These are phyloP conservation scores for Pyrenophora teres DNA, from an alignment of 2,329 filamentous ascomycete genomes.

Conservation along the genomic window DNA sequence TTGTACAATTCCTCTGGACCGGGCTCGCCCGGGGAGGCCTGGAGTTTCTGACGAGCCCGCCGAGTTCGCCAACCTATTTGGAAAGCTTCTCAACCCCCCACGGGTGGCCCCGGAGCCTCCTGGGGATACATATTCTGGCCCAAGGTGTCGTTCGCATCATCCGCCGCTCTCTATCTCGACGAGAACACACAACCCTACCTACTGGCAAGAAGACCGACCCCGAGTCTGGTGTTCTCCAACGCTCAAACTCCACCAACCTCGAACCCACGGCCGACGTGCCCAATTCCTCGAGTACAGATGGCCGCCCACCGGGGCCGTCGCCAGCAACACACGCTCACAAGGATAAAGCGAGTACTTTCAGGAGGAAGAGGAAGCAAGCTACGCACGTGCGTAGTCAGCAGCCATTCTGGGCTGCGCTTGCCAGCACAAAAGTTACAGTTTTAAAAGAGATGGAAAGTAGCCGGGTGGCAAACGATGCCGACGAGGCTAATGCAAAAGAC, in stretches of 20 bases:
- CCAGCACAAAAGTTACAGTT: constrained; percentile 95
- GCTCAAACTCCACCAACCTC: constrained; percentile 40
- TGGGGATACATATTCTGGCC: constrained; percentile 76
- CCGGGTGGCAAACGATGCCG: constrained; percentile 73
- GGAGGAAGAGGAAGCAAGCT: constrained; percentile 88
- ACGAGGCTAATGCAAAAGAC: constrained; percentile 74
- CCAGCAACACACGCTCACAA: constrained; percentile 58
- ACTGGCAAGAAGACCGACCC: constrained; percentile 59
- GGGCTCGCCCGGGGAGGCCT: constrained; percentile 50
- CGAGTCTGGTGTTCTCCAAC: constrained; percentile 58
- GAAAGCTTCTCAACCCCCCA: constrained; percentile 55
- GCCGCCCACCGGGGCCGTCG: constrained; percentile 57
- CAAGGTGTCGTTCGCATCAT: constrained; percentile 74
- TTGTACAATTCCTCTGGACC: constrained; percentile 47
- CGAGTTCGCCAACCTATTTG: constrained; percentile 40
- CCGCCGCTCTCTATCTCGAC: constrained; percentile 53
- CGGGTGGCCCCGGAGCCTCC: constrained; percentile 68
- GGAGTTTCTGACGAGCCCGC: constrained; percentile 47
- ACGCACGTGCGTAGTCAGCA: constrained; percentile 88
- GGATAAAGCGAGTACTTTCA: constrained; percentile 68
- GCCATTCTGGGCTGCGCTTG: constrained; percentile 90
- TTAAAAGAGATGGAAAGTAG: constrained; percentile 80
- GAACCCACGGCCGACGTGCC: constrained; percentile 58
- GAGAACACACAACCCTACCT: constrained; percentile 41
- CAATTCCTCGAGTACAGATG: constrained; percentile 52